Conservation (phyloP, 2,329 filamentous ascomycete species). For the Alternaria sp. region DNA sequence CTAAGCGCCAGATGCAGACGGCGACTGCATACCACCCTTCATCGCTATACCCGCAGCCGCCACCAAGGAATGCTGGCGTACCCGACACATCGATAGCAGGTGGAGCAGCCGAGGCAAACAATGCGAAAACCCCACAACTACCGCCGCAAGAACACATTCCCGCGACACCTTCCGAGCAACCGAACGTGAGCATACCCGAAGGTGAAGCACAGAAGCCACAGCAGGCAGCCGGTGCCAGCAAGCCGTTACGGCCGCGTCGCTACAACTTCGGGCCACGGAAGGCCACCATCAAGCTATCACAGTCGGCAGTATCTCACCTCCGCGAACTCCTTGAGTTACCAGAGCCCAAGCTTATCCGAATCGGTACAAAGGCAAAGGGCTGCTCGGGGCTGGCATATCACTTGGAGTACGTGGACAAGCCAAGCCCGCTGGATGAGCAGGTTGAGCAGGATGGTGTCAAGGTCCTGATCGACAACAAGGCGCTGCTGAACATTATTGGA, state of each 20-base stretch:
- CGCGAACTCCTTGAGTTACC: slow-evolving; percentile 80
- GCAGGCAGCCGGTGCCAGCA: slow-evolving; percentile 55
- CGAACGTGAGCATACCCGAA: slow-evolving; percentile 63
- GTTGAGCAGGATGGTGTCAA: slow-evolving; percentile 96
- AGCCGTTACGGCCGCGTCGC: slow-evolving; percentile 62
- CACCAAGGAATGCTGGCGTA: slow-evolving; percentile 64
- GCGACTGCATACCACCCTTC: slow-evolving; percentile 69
- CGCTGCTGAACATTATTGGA: slow-evolving; percentile 95
- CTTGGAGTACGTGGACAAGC: slow-evolving; percentile 92
- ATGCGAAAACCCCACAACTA: slow-evolving; percentile 54
- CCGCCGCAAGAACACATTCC: slow-evolving; percentile 32
- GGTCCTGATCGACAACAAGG: slow-evolving; percentile 96
- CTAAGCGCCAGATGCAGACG: slow-evolving; percentile 63
- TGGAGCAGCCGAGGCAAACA: slow-evolving; percentile 56
- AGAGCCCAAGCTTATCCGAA: slow-evolving; percentile 88
- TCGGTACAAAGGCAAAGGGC: slow-evolving; percentile 91
- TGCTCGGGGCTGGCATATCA: slow-evolving; percentile 95
- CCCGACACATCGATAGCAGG: slow-evolving; percentile 68
- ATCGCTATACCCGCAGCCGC: slow-evolving; percentile 62
- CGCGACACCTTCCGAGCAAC: slow-evolving; percentile 30
- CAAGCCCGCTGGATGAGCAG: slow-evolving; percentile 84
- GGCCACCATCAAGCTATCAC: slow-evolving; percentile 86
- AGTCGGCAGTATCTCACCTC: slow-evolving; percentile 79
- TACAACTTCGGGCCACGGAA: slow-evolving; percentile 80
- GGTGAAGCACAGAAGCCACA: slow-evolving; percentile 67